These are phyloP conservation scores for Thamnidium elegans DNA, from an alignment of 192 early-diverging fungal species.

Conservation along the genomic window DNA sequence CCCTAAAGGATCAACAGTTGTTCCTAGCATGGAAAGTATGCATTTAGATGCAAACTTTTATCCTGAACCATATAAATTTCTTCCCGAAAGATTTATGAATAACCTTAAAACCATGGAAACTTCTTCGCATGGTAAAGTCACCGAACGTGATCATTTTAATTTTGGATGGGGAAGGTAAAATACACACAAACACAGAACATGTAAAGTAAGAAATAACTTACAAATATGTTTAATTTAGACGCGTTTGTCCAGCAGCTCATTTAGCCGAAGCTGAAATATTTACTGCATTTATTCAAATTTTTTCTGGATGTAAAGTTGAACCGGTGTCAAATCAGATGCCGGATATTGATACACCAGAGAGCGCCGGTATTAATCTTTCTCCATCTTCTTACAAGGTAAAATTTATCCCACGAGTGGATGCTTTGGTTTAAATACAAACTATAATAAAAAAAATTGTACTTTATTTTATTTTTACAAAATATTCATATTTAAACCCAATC, in stretches of 20 bases:
- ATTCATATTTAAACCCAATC: not conserved
- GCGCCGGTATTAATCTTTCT: not conserved
- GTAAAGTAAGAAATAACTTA: not conserved
- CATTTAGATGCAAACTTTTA: conserved; percentile 36
- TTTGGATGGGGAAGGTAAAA: conserved; percentile 25
- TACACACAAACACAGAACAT: not conserved
- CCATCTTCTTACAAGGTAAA: conserved; percentile 7
- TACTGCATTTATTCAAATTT: not conserved
- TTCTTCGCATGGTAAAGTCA: conserved; percentile 18
- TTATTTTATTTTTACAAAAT: too few relatives aligned
- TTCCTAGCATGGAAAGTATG: conserved; percentile 49
- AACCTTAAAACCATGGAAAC: not conserved
- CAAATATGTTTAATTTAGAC: not conserved
- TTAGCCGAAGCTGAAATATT: conserved; percentile 13
- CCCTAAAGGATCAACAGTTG: conserved; percentile 45
- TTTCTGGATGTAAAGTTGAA: not conserved
- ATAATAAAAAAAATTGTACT: too few relatives aligned
- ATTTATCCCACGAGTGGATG: not conserved
- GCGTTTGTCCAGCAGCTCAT: conserved; percentile 18
- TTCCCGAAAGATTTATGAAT: conserved; percentile 40
- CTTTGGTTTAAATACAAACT: too few relatives aligned
- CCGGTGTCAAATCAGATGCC: not conserved
- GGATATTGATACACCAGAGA: not conserved
- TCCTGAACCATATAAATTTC: conserved; percentile 44
- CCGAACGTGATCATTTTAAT: conserved; percentile 16